Percentiles rank a stretch among this genome's conserved stretches.
Conservation (phyloP, 805 yeast genomes). For the Starmerella geochares region DNA sequence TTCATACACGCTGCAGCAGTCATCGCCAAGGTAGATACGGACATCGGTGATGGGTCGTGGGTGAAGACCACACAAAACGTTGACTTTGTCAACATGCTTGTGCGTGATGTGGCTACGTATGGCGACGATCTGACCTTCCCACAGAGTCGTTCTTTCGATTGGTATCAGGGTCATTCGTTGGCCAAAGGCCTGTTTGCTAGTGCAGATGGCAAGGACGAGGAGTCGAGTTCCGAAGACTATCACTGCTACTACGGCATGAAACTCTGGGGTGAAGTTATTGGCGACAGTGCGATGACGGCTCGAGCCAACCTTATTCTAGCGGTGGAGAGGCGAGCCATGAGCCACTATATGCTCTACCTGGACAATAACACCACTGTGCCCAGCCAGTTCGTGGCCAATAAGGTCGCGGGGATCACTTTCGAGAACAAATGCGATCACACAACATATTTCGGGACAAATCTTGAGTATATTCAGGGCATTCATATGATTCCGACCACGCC, state of each 20-base stretch:
- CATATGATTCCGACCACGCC: conserved; percentile 71
- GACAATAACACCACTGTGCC: conserved; percentile 46
- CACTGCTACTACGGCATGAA: conserved; percentile 60
- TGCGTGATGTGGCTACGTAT: conserved; percentile 55
- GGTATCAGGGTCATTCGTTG: conserved; percentile 67
- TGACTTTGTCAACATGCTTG: conserved; percentile 50
- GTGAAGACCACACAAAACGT: conserved; percentile 33
- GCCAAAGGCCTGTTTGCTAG: conserved; percentile 56
- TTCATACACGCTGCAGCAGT: conserved; percentile 75
- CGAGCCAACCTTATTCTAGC: conserved; percentile 52
- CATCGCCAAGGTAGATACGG: conserved; percentile 53
- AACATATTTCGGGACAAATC: conserved; percentile 54
- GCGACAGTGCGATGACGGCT: conserved; percentile 43
- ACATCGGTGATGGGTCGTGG: conserved; percentile 41
- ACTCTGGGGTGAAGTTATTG: conserved; percentile 53
- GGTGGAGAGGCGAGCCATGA: conserved; percentile 46
- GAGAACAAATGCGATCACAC: conserved; percentile 66
- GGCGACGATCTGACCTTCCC: conserved; percentile 51
- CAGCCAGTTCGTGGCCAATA: conserved; percentile 41
- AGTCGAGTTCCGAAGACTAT: conserved; percentile 61
- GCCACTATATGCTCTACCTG: conserved; percentile 43
- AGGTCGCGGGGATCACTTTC: conserved; percentile 58
- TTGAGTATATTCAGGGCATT: conserved; percentile 64
- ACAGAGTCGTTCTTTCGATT: conserved; percentile 54
- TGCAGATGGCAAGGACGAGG: conserved; percentile 64